Conservation (phyloP, 108 stramenopile species). For the Stephanodiscus minutulus region DNA sequence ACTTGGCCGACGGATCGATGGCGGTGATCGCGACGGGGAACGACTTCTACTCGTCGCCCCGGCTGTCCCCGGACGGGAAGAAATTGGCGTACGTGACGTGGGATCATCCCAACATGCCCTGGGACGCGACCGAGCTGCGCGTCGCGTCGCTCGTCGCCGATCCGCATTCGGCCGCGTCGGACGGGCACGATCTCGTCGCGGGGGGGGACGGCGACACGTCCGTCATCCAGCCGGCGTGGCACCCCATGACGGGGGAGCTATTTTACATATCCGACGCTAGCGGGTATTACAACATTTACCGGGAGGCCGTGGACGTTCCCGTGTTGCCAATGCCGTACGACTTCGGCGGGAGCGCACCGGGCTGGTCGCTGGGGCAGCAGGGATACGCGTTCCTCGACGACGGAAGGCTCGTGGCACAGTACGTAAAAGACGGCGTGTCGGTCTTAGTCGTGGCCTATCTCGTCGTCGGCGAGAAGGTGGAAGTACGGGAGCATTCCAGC, state of each 20-base stretch:
- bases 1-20: constrained; percentile 34
- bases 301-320: constrained; percentile 4
- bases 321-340: constrained; percentile 58
- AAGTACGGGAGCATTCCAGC: constrained; percentile 46
- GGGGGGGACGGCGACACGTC: constrained; percentile 67
- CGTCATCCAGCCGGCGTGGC: constrained; percentile 66
- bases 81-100: constrained; percentile 69
- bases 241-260: constrained; percentile 57
- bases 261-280: constrained; percentile 69
- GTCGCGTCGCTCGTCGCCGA: constrained; percentile 18
- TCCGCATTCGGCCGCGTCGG: constrained; percentile 20
- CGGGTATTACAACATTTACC: constrained; percentile 75
- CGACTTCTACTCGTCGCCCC: constrained; percentile 72
- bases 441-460: constrained; percentile 56
- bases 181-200: constrained; percentile 48
- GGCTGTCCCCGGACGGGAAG: constrained; percentile 49
- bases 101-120: constrained; percentile 89
- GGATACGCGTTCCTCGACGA: constrained; percentile 60
- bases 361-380: constrained; percentile 69
- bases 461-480: constrained; percentile 2
- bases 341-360: constrained; percentile 66
- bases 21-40: constrained; percentile 62
- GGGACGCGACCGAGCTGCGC: constrained; percentile 69
- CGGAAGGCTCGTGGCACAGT: constrained; percentile 59
- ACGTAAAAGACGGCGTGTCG: constrained; percentile 55